Percentiles rank a stretch among this genome's conserved stretches.
These are phyloP conservation scores for Mortierella sp. DNA, from an alignment of 371 early-diverging fungal species.

Conservation along the genomic window DNA sequence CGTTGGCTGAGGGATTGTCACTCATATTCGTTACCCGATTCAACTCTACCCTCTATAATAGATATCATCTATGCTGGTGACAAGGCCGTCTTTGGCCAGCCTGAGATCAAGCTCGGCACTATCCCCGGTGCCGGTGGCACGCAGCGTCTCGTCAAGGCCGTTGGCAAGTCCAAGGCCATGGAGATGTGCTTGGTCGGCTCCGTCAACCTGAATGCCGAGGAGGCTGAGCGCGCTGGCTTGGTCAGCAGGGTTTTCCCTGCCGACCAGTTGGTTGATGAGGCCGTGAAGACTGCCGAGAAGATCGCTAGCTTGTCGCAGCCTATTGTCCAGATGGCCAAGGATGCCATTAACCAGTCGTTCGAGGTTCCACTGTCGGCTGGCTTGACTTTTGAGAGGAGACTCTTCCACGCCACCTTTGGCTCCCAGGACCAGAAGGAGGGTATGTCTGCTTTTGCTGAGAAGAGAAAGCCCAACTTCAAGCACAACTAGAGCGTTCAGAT, in stretches of 20 bases:
- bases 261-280: constrained; percentile 88
- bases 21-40: background rate
- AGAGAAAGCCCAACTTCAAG: constrained; percentile 90
- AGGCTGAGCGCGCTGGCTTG: constrained; percentile 88
- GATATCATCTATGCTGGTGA: constrained; percentile 98
- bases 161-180: constrained; percentile 99
- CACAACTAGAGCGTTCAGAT: constrained; percentile 69
- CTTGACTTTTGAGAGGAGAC: constrained; percentile 90
- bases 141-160: constrained; percentile 91
- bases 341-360: constrained; percentile 93
- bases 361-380: constrained; percentile 90
- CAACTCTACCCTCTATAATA: constrained; percentile 6
- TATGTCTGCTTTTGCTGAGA: constrained; percentile 96
- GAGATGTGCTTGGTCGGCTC: constrained; percentile 93
- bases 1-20: constrained; percentile 8
- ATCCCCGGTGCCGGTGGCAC: constrained; percentile 94
- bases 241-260: constrained; percentile 93
- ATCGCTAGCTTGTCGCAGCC: constrained; percentile 91
- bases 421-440: constrained; percentile 98
- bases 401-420: constrained; percentile 95
- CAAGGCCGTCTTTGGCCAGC: constrained; percentile 97
- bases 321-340: constrained; percentile 95
- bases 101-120: constrained; percentile 97
- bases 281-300: constrained; percentile 87
- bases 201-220: constrained; percentile 85